A percentile compares a stretch with the other conserved stretches of the same genome.
phyloP scores from a whole-genome alignment of 164 flowering plant species.

The Annona squamosa region DNA sequence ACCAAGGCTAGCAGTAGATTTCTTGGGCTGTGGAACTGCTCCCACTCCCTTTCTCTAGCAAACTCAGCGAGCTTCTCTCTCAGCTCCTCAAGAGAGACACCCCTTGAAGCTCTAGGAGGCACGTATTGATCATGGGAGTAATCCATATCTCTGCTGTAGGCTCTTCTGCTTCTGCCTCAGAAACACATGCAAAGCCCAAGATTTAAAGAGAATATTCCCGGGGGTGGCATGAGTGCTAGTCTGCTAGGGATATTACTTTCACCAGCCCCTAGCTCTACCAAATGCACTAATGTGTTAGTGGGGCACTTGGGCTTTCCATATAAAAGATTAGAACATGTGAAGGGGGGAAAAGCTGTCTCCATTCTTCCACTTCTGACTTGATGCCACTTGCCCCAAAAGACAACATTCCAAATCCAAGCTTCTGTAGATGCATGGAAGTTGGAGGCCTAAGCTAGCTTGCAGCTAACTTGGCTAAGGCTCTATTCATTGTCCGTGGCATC shows the following conservation, averaged over 20 bases:
- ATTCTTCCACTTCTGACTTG: slow-evolving; percentile 23
- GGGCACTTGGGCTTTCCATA: slow-evolving; percentile 21
- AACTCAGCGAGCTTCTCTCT: slow-evolving; percentile 46
- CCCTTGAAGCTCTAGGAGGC: slow-evolving; percentile 19
- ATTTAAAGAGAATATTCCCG: slow-evolving; percentile 8
- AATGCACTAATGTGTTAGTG: slow-evolving; percentile 12
- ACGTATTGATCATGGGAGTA: slow-evolving; percentile 10
- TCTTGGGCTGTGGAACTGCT: slow-evolving; percentile 46
- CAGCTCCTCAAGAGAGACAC: slow-evolving; percentile 44
- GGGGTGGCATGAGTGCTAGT: not conserved
- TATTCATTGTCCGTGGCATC: not conserved
- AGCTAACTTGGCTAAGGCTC: not conserved
- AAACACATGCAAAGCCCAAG: slow-evolving; percentile 4
- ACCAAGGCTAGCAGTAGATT: slow-evolving; percentile 43
- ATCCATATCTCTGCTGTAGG: not conserved
- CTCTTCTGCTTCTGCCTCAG: not conserved
- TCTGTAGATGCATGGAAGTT: not conserved
- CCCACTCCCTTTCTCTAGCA: slow-evolving; percentile 41
- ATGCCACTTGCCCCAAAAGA: slow-evolving; percentile 15
- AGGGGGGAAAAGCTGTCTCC: slow-evolving; percentile 17
- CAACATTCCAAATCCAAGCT: not conserved
- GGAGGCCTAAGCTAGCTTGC: not conserved
- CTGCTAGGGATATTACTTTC: not conserved
- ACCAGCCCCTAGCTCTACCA: no score
- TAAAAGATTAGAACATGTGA: slow-evolving; percentile 18